These are phyloP conservation scores for Cercospora sp. DNA, from an alignment of 2,329 filamentous ascomycete species.

Conservation along the genomic window DNA sequence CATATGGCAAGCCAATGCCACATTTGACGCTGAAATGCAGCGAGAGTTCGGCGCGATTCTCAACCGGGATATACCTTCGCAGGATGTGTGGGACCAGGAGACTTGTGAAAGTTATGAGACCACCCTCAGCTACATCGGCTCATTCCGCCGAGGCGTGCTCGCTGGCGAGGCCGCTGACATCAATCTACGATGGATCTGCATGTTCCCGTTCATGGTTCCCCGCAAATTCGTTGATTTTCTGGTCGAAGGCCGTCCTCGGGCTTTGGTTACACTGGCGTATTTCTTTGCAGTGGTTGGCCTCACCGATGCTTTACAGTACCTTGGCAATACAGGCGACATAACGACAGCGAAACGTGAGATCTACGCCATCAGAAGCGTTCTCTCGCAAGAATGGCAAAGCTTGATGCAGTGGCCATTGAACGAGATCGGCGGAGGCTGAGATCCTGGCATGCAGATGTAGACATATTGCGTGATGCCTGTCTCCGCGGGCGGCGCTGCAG, in stretches of 20 bases:
- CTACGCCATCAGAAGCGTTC: constrained; percentile 31
- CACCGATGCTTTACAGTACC: constrained; percentile 35
- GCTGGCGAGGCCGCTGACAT: constrained; percentile 30
- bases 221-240: constrained; percentile 37
- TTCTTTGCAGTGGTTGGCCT: constrained; percentile 39
- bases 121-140: constrained; percentile 35
- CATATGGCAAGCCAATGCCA: constrained; percentile 27
- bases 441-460: neutral
- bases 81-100: constrained; percentile 28
- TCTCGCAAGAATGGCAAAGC: constrained; percentile 37
- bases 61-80: constrained; percentile 28
- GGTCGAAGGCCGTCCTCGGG: constrained; percentile 37
- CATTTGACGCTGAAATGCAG: constrained; percentile 27
- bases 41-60: constrained; percentile 30
- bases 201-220: constrained; percentile 39
- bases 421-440: constrained; percentile 25
- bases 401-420: constrained; percentile 37
- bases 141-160: constrained; percentile 31
- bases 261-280: constrained; percentile 40
- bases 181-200: constrained; percentile 37
- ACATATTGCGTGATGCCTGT: neutral
- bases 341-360: constrained; percentile 34
- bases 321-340: constrained; percentile 32
- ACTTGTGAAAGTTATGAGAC: constrained; percentile 33
- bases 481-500: neutral